Evolutionary conservation across 495 filamentous ascomycete species (phyloP), one percentile per base, ranked within the genome.

Genomic region (Aspergillus sclerotiicarbonarius): DNA sequence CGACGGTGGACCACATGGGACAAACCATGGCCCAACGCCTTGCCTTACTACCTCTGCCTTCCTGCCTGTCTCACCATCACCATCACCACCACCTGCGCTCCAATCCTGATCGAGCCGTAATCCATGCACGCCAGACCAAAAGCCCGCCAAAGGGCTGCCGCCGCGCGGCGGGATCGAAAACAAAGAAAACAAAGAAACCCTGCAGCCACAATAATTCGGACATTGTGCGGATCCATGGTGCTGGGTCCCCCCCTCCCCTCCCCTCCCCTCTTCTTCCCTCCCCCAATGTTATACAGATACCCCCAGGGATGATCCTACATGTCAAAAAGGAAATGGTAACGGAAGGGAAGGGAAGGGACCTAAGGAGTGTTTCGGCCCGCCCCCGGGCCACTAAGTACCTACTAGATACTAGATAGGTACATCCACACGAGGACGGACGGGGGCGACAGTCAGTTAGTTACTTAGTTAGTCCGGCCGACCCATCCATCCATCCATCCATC

Each of bases 321-420:
- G 58, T 64, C 62, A 58, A 58, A 41, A 41, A n/a, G 13, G 37
- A 41, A n/a, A n/a, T n/a, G n/a, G n/a, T n/a, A 41, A n/a, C 0
- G n/a, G 37, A n/a, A 41, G 32, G 46, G 35, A 44, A 41, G n/a
- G 25, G 7, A 18, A 43, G 18, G 16, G n/a, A n/a, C n/a, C n/a
- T n/a, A 30, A 56, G 43, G 55, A 53, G 58, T 62, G 60, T 63
- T 60, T 61, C 58, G 62, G 62, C n/a, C 62, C 58, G 62, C 41
- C 56, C 51, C 58, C 58, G 57, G 57, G 25, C 51, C 33, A 9
- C 13, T 37, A 37, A 37, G 33, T 37, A 37, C 13, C 33, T 37
- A 37, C 33, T 37, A 37, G 3, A 6, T 6, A 33, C 10, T 33
- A 33, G 31, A 6, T 10, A 6, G 31, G n/a, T n/a, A n/a, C n/a